Percentiles rank a stretch among this genome's conserved stretches.
These are phyloP conservation scores for Trichoderma hamatum DNA, from an alignment of 2,329 filamentous ascomycete species.

Conservation along the genomic window DNA sequence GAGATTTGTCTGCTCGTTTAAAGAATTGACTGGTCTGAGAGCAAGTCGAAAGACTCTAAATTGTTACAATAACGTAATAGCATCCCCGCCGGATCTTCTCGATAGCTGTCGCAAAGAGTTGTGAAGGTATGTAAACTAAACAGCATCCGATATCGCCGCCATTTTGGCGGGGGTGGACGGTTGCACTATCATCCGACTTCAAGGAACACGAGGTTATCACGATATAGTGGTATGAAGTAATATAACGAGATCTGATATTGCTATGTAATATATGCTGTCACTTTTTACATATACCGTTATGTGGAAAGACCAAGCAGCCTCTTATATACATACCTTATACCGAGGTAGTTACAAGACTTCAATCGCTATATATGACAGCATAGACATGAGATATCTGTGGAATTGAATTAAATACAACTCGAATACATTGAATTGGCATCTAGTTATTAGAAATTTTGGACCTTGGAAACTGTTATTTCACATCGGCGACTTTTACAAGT, in stretches of 20 bases:
- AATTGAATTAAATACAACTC: background rate
- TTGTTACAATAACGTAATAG: background rate
- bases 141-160: background rate
- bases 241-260: background rate
- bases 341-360: background rate
- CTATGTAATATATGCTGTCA: background rate
- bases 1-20: background rate
- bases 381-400: background rate
- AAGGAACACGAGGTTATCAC: background rate
- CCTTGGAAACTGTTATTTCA: background rate
- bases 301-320: background rate
- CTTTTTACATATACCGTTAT: background rate
- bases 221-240: background rate
- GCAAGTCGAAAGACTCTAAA: background rate
- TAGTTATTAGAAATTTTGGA: background rate
- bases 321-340: background rate
- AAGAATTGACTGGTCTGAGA: background rate
- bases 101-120: background rate
- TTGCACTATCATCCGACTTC: background rate
- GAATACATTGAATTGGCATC: background rate
- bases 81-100: background rate
- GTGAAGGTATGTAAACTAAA: background rate
- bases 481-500: background rate
- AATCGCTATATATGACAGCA: background rate
- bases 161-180: background rate